Percentiles rank a stretch among this genome's conserved stretches.
These are phyloP conservation scores for Geosmithia flava DNA, from an alignment of 2,329 filamentous ascomycete genomes.

Conservation along the genomic window DNA sequence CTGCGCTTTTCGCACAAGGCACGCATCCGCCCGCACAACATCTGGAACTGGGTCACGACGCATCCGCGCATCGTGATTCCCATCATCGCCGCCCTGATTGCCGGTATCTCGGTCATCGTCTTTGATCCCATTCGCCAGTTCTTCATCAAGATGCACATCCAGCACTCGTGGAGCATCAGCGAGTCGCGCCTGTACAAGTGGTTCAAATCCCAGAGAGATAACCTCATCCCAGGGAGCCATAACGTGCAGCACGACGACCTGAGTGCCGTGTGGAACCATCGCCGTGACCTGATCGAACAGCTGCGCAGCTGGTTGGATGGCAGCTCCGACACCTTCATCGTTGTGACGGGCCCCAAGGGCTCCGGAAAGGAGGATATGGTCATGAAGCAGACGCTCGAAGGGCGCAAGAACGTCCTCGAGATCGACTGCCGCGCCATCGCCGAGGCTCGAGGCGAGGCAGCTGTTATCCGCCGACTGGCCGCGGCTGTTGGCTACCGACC, in stretches of 20 bases:
- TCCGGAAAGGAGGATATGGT: slow-evolving; percentile 86
- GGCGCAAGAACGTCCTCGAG: slow-evolving; percentile 64
- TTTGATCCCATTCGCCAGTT: slow-evolving; percentile 94
- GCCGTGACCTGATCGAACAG: slow-evolving; percentile 69
- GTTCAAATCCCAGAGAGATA: slow-evolving; percentile 54
- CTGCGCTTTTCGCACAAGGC: slow-evolving; percentile 77
- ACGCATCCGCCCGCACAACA: slow-evolving; percentile 62
- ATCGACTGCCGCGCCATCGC: slow-evolving; percentile 91
- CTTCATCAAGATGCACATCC: slow-evolving; percentile 82
- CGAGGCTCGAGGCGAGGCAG: slow-evolving; percentile 77
- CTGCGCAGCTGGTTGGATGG: slow-evolving; percentile 80
- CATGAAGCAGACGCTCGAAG: slow-evolving; percentile 68
- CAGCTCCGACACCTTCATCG: slow-evolving; percentile 81
- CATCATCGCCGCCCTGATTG: slow-evolving; percentile 65
- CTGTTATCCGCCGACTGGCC: slow-evolving; percentile 73
- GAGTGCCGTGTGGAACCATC: slow-evolving; percentile 76
- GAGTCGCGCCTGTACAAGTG: slow-evolving; percentile 67
- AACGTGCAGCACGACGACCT: slow-evolving; percentile 56
- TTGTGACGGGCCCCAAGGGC: slow-evolving; percentile 83
- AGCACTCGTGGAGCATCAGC: slow-evolving; percentile 59
- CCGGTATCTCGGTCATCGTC: slow-evolving; percentile 71
- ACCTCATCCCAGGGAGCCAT: slow-evolving; percentile 48
- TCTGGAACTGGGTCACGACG: slow-evolving; percentile 76
- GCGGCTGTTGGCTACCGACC: slow-evolving; percentile 79
- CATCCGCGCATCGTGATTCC: slow-evolving; percentile 88